Evolutionary conservation across 805 yeast genomes (phyloP).

Genomic region (Saturnispora bothae): DNA sequence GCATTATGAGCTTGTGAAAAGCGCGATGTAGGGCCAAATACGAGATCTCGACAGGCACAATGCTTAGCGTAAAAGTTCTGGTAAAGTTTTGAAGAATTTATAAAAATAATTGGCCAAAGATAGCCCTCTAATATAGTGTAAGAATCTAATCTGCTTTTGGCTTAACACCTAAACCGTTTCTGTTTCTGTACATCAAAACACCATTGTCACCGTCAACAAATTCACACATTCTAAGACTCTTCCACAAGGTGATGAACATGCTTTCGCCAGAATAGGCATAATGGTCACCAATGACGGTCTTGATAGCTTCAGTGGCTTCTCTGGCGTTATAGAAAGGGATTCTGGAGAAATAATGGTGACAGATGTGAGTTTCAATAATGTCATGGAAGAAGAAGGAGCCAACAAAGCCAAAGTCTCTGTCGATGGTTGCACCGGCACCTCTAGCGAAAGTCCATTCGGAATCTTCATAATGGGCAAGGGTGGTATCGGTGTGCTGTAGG

Average conservation of each 20-base stretch:
- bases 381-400: constrained; percentile 50
- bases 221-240: constrained; percentile 52
- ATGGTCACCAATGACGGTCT: constrained; percentile 42
- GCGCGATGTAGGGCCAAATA: too few relatives aligned
- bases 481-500: constrained; percentile 52
- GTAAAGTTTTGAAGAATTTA: too few relatives aligned
- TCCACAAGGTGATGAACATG: constrained; percentile 52
- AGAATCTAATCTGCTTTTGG: constrained; percentile 15
- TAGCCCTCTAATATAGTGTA: too few relatives aligned
- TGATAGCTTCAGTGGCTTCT: constrained; percentile 42
- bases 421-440: constrained; percentile 60
- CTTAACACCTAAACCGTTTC: constrained; percentile 33
- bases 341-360: constrained; percentile 45
- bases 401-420: constrained; percentile 48
- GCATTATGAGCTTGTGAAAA: too few relatives aligned
- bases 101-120: too few relatives aligned
- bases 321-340: constrained; percentile 48
- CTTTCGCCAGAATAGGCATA: constrained; percentile 40
- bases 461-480: constrained; percentile 48
- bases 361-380: constrained; percentile 48
- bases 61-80: too few relatives aligned
- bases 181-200: constrained; percentile 56
- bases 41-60: too few relatives aligned
- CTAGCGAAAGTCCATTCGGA: constrained; percentile 53
- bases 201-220: constrained; percentile 62